Base-by-base conservation (phyloP, 2,329 filamentous ascomycete species). In the Calonectria leucothoes region DNA sequence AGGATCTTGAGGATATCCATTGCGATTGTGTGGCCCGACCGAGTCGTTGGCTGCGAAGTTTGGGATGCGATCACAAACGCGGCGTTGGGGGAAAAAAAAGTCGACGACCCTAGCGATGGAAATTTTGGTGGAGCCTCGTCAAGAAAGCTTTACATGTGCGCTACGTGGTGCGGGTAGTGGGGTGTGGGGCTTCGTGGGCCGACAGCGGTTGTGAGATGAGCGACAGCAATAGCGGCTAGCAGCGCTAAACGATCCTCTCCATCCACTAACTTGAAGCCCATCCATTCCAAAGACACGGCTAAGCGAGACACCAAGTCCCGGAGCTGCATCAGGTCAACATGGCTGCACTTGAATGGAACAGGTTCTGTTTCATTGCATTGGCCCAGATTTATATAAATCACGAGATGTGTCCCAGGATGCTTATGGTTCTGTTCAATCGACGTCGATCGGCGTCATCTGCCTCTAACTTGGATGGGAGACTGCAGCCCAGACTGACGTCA, bases 1-100 rank as follows among this genome's bases (percentile, higher is more conserved):
- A 95, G 86, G 37, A 95, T 86, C 80, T 92, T 94, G 81, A 95
- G 87, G 69, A 95, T 92, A 84, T 95, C 93, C 93, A 94, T 71
- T 37, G 59, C 35, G 66, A 70, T 25, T 6, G 17, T 27, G 51
- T 29, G 66, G 33, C 69, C 71, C 45, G 59, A 63, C 51, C 51
- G 52, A 59, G 68, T 73, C 57, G 48, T 48, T 65, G 66, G 63
- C 20, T 66, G 59, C 23, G 68, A 66, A 48, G 72, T 66, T 45
- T 49, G 35, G 33, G 69, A 66, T 63, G 67, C 42, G 61, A 67
- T 29, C n/a, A 52, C 31, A 37, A 14, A 49, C 39, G 25, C 27
- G n/a, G 57, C 15, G 72, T 31, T 68, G 70, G 67, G 23, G 25
- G 69, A 71, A 69, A 71, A 72, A 80, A 78, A 78, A 73, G 39